Evolutionary conservation across 2,329 filamentous ascomycete genomes (phyloP).

Genomic region (Tolypocladium sp.): DNA sequence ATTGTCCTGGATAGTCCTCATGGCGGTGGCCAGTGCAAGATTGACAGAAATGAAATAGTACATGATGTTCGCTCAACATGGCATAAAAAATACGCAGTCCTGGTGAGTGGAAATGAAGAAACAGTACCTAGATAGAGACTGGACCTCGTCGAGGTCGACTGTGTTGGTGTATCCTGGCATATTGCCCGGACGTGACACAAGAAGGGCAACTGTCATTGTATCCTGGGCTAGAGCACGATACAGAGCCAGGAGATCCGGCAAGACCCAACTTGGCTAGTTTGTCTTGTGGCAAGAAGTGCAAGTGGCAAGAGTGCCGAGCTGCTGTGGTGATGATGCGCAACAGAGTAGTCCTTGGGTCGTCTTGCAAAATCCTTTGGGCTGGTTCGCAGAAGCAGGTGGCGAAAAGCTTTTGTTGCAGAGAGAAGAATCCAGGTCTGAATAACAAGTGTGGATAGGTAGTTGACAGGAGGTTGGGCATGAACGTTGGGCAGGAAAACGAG

Average conservation of each 20-base stretch:
- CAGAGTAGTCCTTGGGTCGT: constrained; percentile 16
- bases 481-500: constrained; percentile 28
- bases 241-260: constrained; percentile 17
- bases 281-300: constrained; percentile 12
- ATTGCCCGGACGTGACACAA: constrained; percentile 35
- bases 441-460: constrained; percentile 11
- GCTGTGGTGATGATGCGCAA: constrained; percentile 16
- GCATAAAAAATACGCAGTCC: constrained; percentile 29
- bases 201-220: constrained; percentile 39
- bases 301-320: constrained; percentile 14
- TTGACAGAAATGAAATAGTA: constrained; percentile 1
- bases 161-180: constrained; percentile 45
- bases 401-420: constrained; percentile 5
- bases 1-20: neutral
- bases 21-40: neutral
- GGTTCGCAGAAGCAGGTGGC: constrained; percentile 11
- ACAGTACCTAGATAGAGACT: constrained; percentile 54
- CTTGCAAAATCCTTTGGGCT: constrained; percentile 4
- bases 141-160: constrained; percentile 49
- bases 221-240: constrained; percentile 22
- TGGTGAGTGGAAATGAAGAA: constrained; percentile 34
- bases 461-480: constrained; percentile 26
- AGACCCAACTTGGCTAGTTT: constrained; percentile 14
- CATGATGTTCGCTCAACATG: constrained; percentile 8
- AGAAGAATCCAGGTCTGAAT: constrained; percentile 1